Evolutionary conservation across 2,329 filamentous ascomycete genomes (phyloP), one percentile per base, ranked within the genome.

Genomic region (Claviceps sp.): DNA sequence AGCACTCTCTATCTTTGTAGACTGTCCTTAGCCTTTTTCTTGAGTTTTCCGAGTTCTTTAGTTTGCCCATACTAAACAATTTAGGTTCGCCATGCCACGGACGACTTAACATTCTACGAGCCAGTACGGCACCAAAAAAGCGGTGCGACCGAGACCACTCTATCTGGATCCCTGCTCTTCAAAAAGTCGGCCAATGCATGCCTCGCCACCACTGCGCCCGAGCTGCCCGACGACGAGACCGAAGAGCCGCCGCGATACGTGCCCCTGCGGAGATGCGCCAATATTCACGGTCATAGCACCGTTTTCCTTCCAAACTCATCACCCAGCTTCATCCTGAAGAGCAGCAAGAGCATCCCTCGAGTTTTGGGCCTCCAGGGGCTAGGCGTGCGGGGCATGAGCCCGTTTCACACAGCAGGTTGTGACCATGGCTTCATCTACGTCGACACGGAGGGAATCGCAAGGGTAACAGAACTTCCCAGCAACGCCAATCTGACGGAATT

Each of bases 91-190:
- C 88, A 88, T 48, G 76, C 79, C 9, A 84, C 81, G 54, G 85
- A 95, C 57, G 90, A 97, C 62, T 71, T 97, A 37, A 85, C 85
- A 11, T 77, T 97, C 46, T 98, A 97, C 64, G 82, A 93, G 63
- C 89, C 91, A 1, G 85, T 88, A 59, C 75, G 79, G 43, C 70
- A 70, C 55, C 68, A 63, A 5, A 34, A 43, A 41, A 63, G 61
- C 30, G 65, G 65, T 52, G 64, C 60, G 52, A 58, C 68, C 30
- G 66, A 73, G 5, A 34, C 58, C 2, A 56, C 54, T 2, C 75
- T 84, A 58, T 70, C 76, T 1, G 69, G 72, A 24, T 77, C 75
- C 7, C 70, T 96, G 11, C 79, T 82, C 51, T 95, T 95, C 66
- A 74, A 84, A 52, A 95, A 95, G 65, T 69, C 86, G 1, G 68